A percentile compares a stretch with the other conserved stretches of the same genome.
Conservation (phyloP, 176 grass and related monocot genomes). For the Poa annua region DNA sequence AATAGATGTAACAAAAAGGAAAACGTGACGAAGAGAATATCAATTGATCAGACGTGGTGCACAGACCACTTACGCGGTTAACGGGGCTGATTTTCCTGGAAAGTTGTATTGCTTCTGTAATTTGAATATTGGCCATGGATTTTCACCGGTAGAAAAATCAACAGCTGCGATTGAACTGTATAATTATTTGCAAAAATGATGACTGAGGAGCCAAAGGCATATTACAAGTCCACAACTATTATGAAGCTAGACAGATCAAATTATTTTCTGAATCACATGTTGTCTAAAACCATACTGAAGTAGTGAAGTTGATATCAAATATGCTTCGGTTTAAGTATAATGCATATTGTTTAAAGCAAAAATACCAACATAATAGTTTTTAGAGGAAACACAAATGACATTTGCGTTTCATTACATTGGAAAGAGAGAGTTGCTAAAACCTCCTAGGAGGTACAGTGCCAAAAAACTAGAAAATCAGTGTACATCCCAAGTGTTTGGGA, state of each 20-base stretch:
- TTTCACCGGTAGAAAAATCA: slow-evolving; percentile 83
- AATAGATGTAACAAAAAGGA: background rate
- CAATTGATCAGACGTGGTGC: slow-evolving; percentile 19
- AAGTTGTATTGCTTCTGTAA: slow-evolving; percentile 90
- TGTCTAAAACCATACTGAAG: background rate
- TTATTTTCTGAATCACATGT: slow-evolving; percentile 3
- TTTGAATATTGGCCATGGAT: slow-evolving; percentile 79
- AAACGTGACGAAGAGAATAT: background rate
- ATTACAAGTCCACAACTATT: background rate
- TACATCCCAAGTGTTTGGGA: too few species aligned
- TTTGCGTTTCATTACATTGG: too few species aligned
- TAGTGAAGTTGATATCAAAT: slow-evolving; percentile 8
- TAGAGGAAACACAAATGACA: too few species aligned
- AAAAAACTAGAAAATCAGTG: too few species aligned
- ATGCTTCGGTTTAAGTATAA: slow-evolving; percentile 1
- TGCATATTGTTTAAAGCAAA: background rate
- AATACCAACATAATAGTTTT: background rate
- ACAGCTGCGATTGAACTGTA: slow-evolving; percentile 65
- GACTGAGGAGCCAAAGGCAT: slow-evolving; percentile 3
- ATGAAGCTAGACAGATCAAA: slow-evolving; percentile 26
- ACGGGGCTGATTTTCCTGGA: slow-evolving; percentile 88
- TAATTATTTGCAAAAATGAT: slow-evolving; percentile 29
- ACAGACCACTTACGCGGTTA: slow-evolving; percentile 68
- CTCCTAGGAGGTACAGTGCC: too few species aligned
- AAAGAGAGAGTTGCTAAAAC: too few species aligned